phyloP scores from a whole-genome alignment of 805 yeast genomes.

The Huiozyma sinensis region DNA sequence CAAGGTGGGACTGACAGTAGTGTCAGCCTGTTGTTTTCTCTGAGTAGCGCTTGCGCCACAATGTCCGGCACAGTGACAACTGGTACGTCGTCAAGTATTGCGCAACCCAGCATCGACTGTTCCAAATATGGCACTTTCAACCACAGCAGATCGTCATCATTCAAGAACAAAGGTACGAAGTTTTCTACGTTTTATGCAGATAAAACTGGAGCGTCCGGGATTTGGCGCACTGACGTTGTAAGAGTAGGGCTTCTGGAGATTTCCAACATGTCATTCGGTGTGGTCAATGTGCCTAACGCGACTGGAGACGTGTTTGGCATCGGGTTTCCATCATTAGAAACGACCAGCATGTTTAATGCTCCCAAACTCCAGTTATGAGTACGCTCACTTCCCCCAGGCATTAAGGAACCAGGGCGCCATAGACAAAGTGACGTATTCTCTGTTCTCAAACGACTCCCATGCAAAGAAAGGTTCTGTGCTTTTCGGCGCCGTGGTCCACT shows the following conservation, averaged over 20 bases:
- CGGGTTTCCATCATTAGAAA: slow-evolving; percentile 50
- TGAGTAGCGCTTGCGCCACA: too few species aligned
- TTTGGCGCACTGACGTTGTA: slow-evolving; percentile 40
- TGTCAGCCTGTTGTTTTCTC: too few species aligned
- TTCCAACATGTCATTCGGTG: slow-evolving; percentile 55
- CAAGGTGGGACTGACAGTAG: too few species aligned
- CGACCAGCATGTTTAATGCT: slow-evolving; percentile 33
- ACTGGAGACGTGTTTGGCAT: slow-evolving; percentile 53
- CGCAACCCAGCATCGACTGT: slow-evolving; percentile 7
- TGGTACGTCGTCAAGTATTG: too few species aligned
- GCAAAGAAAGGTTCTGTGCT: slow-evolving; percentile 40
- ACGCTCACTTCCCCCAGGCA: slow-evolving; percentile 57
- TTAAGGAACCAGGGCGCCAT: slow-evolving; percentile 50
- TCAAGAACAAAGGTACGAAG: slow-evolving; percentile 22
- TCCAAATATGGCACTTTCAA: slow-evolving; percentile 13
- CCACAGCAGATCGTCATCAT: slow-evolving; percentile 14
- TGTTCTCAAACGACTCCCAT: slow-evolving; percentile 42
- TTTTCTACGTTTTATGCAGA: slow-evolving; percentile 46
- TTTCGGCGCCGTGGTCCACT: slow-evolving; percentile 65
- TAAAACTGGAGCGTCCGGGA: slow-evolving; percentile 33
- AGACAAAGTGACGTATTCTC: slow-evolving; percentile 46
- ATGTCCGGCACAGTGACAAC: too few species aligned
- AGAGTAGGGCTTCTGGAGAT: slow-evolving; percentile 38
- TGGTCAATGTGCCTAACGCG: slow-evolving; percentile 56
- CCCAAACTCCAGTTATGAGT: slow-evolving; percentile 28